Evolutionary conservation across 2,329 filamentous ascomycete genomes (phyloP).

Genomic region (Calonectria henricotiae): DNA sequence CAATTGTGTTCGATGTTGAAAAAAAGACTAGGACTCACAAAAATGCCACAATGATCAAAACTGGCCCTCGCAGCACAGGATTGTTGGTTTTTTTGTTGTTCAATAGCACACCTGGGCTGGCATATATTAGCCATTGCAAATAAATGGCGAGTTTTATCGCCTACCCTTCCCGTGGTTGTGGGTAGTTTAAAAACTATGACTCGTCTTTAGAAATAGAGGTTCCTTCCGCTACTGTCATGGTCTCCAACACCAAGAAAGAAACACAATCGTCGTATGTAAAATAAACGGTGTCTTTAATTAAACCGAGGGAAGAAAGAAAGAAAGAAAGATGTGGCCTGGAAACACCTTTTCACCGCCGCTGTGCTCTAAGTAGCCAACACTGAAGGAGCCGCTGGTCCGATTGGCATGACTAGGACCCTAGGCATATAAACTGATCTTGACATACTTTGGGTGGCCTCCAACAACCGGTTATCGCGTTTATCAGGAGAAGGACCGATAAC

Average conservation of each 20-base stretch:
- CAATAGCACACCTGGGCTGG: conserved; percentile 9
- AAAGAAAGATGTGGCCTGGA: no score
- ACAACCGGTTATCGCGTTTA: not conserved
- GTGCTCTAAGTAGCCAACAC: no score
- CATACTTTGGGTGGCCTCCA: not conserved
- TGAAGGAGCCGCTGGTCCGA: not conserved
- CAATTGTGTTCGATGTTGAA: no score
- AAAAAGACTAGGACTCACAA: not conserved
- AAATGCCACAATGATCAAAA: conserved; percentile 19
- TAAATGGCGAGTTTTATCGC: not conserved
- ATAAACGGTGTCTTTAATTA: not conserved
- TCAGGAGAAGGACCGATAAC: conserved; percentile 4
- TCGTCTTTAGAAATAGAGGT: not conserved
- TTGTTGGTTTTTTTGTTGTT: not conserved
- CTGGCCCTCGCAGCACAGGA: not conserved
- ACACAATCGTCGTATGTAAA: not conserved
- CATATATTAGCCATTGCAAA: not conserved
- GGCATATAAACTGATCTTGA: not conserved
- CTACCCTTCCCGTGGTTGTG: conserved; percentile 17
- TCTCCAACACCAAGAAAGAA: not conserved
- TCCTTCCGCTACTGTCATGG: not conserved
- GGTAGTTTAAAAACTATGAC: conserved; percentile 21
- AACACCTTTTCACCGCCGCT: no score
- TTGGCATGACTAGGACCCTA: not conserved
- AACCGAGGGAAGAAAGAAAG: no score